Evolutionary conservation across 345 rosid species (phyloP), one percentile per base, ranked within the genome.

Genomic region (Syzygium grande): DNA sequence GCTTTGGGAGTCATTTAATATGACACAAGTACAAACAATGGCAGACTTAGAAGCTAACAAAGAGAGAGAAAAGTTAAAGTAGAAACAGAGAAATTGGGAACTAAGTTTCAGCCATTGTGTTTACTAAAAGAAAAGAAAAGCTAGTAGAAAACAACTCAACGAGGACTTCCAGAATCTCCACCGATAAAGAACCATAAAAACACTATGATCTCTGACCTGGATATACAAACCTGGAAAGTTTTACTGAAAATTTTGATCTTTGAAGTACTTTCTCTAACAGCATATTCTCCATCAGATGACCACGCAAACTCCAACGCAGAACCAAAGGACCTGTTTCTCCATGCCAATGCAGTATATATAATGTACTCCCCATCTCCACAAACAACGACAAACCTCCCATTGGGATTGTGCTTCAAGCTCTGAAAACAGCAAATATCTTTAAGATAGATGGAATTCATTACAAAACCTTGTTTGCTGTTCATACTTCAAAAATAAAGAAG

Each of bases 321-420:
- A 86, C 99, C 99, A 94, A 97, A 98, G 77, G 99, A 98, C 92
- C 98, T 95, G 90, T 98, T 98, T 93, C 99, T 97, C 99, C 99
- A 98, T 49, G 99, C 99, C 87, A 98, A 88, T 89, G 99, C 99
- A 11, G 99, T 98, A 87, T 98, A 98, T 89, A 97, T 98, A 87
- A 98, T 96, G 90, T 95, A 98, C 89, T 98, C 99, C 52, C 99
- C 99, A 90, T 97, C 99, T 89, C 99, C 99, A 90, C 99, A 97
- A 78, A 98, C 99, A 84, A 96, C 99, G 86, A 98, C 99, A 89
- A 96, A 98, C 91, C 99, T 93, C 88, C 99, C 98, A 87, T 97
- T 98, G 68, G 99, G 99, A 85, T 98, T 97, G 94, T 98, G 99
- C 94, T 94, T 98, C 90, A 98, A 92, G 92, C 96, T 98, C 99